A percentile compares a stretch with the other conserved stretches of the same genome.
Evolutionary conservation across 805 yeast genomes (phyloP).

Genomic region (Candida sphagnicola): DNA sequence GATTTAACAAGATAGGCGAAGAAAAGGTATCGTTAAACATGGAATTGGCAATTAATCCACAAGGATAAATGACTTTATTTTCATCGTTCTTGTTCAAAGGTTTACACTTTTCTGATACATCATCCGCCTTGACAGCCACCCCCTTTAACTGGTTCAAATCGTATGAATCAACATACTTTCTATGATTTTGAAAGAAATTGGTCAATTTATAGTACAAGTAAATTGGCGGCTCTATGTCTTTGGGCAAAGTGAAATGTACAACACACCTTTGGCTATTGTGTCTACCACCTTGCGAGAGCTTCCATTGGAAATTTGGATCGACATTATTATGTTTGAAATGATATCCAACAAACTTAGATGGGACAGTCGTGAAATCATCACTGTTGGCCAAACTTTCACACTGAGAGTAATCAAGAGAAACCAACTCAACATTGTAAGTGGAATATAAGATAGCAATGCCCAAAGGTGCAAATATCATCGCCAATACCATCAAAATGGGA

Average conservation of each 20-base stretch:
- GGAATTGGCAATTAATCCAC: constrained; percentile 94
- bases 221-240: constrained; percentile 64
- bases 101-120: constrained; percentile 39
- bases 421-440: constrained; percentile 72
- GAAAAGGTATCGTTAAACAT: constrained; percentile 83
- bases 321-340: constrained; percentile 53
- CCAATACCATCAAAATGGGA: constrained; percentile 71
- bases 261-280: constrained; percentile 48
- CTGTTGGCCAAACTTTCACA: constrained; percentile 55
- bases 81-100: constrained; percentile 39
- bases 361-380: constrained; percentile 46
- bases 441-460: constrained; percentile 82
- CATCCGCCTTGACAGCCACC: constrained; percentile 50
- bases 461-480: constrained; percentile 81
- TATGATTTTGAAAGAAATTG: constrained; percentile 90
- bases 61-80: constrained; percentile 65
- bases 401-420: constrained; percentile 69
- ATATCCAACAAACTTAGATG: constrained; percentile 50
- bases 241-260: constrained; percentile 69
- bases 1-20: constrained; percentile 44
- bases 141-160: constrained; percentile 83
- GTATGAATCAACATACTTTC: constrained; percentile 84
- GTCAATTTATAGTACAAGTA: constrained; percentile 82
- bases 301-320: constrained; percentile 63
- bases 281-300: constrained; percentile 23